Percentiles rank a stretch among this genome's conserved stretches.
These are phyloP conservation scores for Verticillium longisporum DNA, from an alignment of 2,329 filamentous ascomycete species.

Conservation along the genomic window DNA sequence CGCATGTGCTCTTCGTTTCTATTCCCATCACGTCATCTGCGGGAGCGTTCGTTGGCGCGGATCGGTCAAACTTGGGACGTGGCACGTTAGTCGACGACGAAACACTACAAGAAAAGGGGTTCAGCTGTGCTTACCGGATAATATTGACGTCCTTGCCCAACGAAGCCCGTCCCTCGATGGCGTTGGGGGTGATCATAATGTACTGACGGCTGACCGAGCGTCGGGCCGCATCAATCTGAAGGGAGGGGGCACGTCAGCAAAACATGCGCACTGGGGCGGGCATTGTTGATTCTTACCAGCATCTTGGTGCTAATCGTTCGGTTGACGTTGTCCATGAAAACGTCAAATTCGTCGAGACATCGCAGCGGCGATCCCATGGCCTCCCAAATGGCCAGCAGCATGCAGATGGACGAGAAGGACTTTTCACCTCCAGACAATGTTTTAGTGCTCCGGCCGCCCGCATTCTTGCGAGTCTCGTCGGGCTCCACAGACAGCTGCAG, in stretches of 20 bases:
- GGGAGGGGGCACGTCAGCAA: not conserved
- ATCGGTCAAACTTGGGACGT: constrained; percentile 42
- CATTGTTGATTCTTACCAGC: constrained; percentile 55
- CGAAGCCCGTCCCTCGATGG: constrained; percentile 55
- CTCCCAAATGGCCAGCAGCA: constrained; percentile 91
- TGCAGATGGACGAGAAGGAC: constrained; percentile 93
- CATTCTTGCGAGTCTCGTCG: constrained; percentile 61
- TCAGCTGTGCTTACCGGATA: constrained; percentile 49
- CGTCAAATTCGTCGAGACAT: constrained; percentile 96
- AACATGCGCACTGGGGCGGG: not conserved
- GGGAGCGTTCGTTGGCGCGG: constrained; percentile 48
- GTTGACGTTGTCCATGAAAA: constrained; percentile 99
- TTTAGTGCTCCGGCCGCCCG: constrained; percentile 73
- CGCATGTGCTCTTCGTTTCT: not conserved
- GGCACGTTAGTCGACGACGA: constrained; percentile 14
- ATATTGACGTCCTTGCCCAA: constrained; percentile 68
- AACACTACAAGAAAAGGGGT: not conserved
- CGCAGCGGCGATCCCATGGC: constrained; percentile 94
- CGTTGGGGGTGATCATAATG: constrained; percentile 92
- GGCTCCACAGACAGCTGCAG: constrained; percentile 74
- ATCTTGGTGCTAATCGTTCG: constrained; percentile 87
- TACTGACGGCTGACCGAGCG: constrained; percentile 87
- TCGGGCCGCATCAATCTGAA: constrained; percentile 73
- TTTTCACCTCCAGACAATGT: constrained; percentile 96
- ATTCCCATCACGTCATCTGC: constrained; percentile 2